Conservation (phyloP, 2,329 filamentous ascomycete genomes). For the Hymenoscyphus fraxineus region DNA sequence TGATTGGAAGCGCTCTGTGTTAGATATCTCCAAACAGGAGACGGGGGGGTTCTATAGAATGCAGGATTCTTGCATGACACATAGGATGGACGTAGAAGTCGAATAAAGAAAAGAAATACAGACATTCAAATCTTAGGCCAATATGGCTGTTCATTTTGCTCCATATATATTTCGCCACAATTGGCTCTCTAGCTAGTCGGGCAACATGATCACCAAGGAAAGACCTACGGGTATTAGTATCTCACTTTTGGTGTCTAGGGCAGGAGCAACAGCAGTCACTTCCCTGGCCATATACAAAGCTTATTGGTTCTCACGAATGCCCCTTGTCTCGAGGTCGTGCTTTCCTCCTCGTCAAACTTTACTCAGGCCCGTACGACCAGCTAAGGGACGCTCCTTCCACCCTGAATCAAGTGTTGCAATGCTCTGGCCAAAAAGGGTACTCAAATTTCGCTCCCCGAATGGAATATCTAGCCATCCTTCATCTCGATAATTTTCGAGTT, state of each 20-base stretch:
- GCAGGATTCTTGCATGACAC: not conserved
- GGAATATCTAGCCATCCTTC: not conserved
- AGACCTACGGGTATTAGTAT: too few species aligned
- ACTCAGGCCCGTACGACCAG: not conserved
- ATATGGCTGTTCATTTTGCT: not conserved
- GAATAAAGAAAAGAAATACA: constrained; percentile 1
- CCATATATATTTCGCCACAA: not conserved
- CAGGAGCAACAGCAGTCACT: too few species aligned
- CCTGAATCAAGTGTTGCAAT: too few species aligned
- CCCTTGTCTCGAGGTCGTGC: not conserved
- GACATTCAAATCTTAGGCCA: not conserved
- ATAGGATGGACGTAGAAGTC: constrained; percentile 1
- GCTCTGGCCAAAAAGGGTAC: too few species aligned
- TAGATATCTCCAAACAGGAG: not conserved
- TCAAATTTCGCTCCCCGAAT: too few species aligned
- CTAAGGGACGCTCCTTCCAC: too few species aligned
- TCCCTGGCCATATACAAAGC: too few species aligned
- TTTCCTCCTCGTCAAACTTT: not conserved
- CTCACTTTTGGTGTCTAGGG: too few species aligned
- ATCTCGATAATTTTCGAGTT: not conserved
- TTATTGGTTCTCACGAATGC: too few species aligned
- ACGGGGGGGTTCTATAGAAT: constrained; percentile 3
- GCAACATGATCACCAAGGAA: too few species aligned
- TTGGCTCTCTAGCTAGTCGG: too few species aligned
- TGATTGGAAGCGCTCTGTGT: not conserved